Conservation (phyloP, 352 stramenopile species). For the Phytophthora palmivora region DNA sequence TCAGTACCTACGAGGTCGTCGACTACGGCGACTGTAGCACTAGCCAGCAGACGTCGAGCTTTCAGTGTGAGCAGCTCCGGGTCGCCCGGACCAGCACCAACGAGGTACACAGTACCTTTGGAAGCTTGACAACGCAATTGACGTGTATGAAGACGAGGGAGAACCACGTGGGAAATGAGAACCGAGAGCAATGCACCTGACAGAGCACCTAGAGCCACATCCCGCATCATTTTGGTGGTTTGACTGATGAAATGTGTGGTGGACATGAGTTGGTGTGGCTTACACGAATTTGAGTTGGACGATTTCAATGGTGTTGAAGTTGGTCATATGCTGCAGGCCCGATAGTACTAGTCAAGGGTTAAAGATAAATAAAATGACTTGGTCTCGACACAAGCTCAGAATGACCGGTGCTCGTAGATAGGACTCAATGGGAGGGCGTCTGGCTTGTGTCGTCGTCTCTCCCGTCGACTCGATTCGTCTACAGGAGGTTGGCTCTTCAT, state of each 20-base stretch:
- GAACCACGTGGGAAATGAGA: slow-evolving; percentile 40
- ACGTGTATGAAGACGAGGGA: slow-evolving; percentile 36
- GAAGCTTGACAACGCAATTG: slow-evolving; percentile 31
- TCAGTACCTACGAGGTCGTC: slow-evolving; percentile 70
- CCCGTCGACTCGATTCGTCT: slow-evolving; percentile 18
- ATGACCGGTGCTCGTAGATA: slow-evolving; percentile 35
- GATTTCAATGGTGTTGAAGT: background rate
- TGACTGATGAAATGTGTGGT: slow-evolving; percentile 24
- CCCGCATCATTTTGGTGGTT: slow-evolving; percentile 36
- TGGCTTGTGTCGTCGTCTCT: slow-evolving; percentile 28
- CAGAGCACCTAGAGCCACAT: slow-evolving; percentile 53
- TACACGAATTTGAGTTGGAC: background rate
- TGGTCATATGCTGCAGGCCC: too few species aligned
- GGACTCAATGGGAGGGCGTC: slow-evolving; percentile 26
- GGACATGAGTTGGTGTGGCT: slow-evolving; percentile 1
- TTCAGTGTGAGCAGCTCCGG: slow-evolving; percentile 64
- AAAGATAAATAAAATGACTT: slow-evolving; percentile 34
- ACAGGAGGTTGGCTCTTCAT: background rate
- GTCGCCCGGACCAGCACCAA: slow-evolving; percentile 68
- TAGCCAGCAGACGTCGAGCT: slow-evolving; percentile 49
- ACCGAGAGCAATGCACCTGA: slow-evolving; percentile 51
- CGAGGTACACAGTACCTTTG: slow-evolving; percentile 64
- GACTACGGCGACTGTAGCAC: slow-evolving; percentile 66
- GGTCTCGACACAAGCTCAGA: slow-evolving; percentile 6
- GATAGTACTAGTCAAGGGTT: background rate